A percentile compares a stretch with the other conserved stretches of the same genome.
phyloP scores from a whole-genome alignment of 345 rosid genomes.

The Sisymbrium altissimum region DNA sequence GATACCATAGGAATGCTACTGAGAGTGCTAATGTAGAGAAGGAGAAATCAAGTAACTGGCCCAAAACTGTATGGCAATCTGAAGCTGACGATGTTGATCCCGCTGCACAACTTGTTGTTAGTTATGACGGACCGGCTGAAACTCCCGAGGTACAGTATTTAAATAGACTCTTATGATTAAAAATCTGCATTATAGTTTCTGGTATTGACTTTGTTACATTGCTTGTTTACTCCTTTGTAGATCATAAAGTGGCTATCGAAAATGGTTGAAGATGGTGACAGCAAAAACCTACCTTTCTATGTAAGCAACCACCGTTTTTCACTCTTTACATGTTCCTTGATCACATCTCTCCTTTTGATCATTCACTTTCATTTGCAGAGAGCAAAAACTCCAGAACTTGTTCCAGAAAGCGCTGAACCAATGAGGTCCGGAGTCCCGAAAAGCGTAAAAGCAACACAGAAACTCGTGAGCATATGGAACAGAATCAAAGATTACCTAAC shows the following conservation, averaged over 20 bases:
- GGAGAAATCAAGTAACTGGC: conserved; percentile 47
- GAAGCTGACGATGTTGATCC: conserved; percentile 63
- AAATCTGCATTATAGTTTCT: not conserved
- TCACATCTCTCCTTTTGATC: not conserved
- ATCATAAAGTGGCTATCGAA: conserved; percentile 71
- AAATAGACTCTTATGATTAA: not conserved
- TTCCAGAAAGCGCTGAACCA: conserved; percentile 73
- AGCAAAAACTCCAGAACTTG: conserved; percentile 74
- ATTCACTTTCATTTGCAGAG: conserved; percentile 45
- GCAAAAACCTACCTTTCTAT: conserved; percentile 71
- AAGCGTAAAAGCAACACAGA: conserved; percentile 57
- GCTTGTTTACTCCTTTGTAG: conserved; percentile 38
- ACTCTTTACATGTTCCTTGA: not conserved
- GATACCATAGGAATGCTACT: conserved; percentile 73
- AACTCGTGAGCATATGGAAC: conserved; percentile 31
- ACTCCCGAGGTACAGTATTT: conserved; percentile 49
- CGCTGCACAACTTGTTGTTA: conserved; percentile 88
- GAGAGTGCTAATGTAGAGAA: conserved; percentile 41
- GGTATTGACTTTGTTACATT: not conserved
- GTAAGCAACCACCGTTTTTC: conserved; percentile 37
- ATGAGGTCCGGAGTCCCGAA: conserved; percentile 63
- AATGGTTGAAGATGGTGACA: conserved; percentile 83
- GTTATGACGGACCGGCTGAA: conserved; percentile 73
- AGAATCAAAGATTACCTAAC: conserved; percentile 45
- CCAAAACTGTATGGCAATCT: conserved; percentile 53